These are phyloP conservation scores for Tilletiopsis washingtonensis DNA, from an alignment of 1,284 basidiomycete genomes.

Conservation along the genomic window DNA sequence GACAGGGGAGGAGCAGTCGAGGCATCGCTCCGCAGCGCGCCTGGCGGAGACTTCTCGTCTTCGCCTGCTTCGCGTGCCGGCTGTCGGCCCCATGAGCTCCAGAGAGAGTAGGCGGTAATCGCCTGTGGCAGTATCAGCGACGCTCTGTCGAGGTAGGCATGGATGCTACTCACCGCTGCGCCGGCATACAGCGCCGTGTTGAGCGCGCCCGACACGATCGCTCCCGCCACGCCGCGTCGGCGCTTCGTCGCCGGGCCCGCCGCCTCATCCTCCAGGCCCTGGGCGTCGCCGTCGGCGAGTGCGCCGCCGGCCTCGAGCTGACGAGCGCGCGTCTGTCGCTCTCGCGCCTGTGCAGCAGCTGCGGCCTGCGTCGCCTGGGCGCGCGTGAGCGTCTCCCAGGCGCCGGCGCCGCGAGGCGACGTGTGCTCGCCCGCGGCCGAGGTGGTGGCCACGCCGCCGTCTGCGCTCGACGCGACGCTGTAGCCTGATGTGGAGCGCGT, in stretches of 20 bases:
- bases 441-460: too few relatives aligned
- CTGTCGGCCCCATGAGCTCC: constrained; percentile 21
- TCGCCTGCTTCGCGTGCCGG: constrained; percentile 8
- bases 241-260: constrained; percentile 19
- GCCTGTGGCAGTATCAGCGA: constrained; percentile 6
- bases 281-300: too few relatives aligned
- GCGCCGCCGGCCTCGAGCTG: constrained; percentile 2
- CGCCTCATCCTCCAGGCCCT: constrained; percentile 1
- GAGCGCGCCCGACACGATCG: constrained; percentile 25
- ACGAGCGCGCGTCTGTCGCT: background rate
- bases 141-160: background rate
- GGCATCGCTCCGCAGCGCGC: background rate
- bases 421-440: background rate
- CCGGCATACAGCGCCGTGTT: constrained; percentile 30
- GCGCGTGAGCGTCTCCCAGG: background rate
- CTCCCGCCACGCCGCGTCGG: constrained; percentile 21
- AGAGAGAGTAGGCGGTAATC: constrained; percentile 27
- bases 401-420: background rate
- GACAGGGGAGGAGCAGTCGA: background rate
- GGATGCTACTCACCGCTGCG: constrained; percentile 11
- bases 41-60: background rate
- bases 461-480: constrained; percentile 8
- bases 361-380: background rate
- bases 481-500: constrained; percentile 5
- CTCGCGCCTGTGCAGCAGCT: background rate